These are phyloP conservation scores for Aristolochia fimbriata DNA, from an alignment of 164 flowering plant genomes.

Conservation along the genomic window DNA sequence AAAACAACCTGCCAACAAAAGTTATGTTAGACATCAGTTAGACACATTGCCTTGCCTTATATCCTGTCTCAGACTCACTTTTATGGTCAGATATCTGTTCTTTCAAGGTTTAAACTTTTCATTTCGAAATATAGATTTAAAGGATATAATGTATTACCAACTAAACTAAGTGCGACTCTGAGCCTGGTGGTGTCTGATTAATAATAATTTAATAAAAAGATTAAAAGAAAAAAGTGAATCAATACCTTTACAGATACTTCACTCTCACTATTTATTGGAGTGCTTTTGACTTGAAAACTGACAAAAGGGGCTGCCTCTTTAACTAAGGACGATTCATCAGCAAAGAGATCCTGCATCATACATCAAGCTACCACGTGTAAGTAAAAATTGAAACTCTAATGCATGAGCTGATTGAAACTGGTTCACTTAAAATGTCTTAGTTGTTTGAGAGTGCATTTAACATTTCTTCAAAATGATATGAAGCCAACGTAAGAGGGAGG, in stretches of 20 bases:
- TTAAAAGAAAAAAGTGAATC: background rate
- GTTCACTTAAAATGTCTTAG: no score
- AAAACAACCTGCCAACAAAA: constrained; percentile 39
- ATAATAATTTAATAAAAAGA: background rate
- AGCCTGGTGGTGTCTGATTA: no score
- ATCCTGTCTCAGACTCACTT: no score
- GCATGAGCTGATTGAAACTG: background rate
- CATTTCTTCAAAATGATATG: no score
- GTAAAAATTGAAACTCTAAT: background rate
- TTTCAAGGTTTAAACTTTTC: no score
- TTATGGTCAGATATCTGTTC: no score
- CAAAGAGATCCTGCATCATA: constrained; percentile 23
- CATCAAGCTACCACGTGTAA: background rate
- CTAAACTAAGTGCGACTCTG: no score
- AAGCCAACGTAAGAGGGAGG: no score
- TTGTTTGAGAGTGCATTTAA: no score
- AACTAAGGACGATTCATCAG: constrained; percentile 6
- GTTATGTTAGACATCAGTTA: background rate
- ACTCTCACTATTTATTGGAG: constrained; percentile 23
- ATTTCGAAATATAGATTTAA: no score
- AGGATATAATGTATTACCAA: no score
- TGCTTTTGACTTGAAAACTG: constrained; percentile 33
- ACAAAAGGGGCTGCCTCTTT: constrained; percentile 25
- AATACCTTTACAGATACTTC: constrained; percentile 53
- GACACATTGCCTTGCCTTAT: background rate